Conservation (phyloP, 257 asterid genomes). For the Dorcoceras hygrometricum region DNA sequence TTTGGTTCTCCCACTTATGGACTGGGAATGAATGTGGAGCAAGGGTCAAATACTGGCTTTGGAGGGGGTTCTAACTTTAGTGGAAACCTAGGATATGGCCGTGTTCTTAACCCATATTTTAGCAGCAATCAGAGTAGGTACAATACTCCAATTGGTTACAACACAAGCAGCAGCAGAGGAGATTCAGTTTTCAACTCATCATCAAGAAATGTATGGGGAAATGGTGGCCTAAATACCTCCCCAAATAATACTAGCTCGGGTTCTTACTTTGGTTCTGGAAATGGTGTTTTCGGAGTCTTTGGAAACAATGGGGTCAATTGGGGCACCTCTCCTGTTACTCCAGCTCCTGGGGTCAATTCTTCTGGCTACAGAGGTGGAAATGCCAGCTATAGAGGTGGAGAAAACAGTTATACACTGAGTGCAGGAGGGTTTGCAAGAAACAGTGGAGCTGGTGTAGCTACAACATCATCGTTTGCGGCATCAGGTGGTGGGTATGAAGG, state of each 20-base stretch:
- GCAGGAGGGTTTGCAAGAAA: slow-evolving; percentile 46
- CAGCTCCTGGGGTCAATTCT: slow-evolving; percentile 36
- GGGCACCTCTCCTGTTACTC: slow-evolving; percentile 41
- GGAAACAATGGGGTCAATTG: slow-evolving; percentile 45
- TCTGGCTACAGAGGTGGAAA: slow-evolving; percentile 34
- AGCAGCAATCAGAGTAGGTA: slow-evolving; percentile 18
- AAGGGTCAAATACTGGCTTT: slow-evolving; percentile 39
- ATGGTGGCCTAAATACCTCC: slow-evolving; percentile 34
- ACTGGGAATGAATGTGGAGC: slow-evolving; percentile 34
- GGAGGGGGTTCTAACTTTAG: slow-evolving; percentile 42
- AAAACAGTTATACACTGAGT: slow-evolving; percentile 40
- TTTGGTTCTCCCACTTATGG: slow-evolving; percentile 26
- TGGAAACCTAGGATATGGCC: slow-evolving; percentile 37
- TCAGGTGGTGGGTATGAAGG: slow-evolving; percentile 44
- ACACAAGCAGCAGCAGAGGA: slow-evolving; percentile 18
- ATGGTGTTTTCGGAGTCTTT: slow-evolving; percentile 42
- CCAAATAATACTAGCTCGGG: slow-evolving; percentile 35
- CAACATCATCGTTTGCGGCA: slow-evolving; percentile 40
- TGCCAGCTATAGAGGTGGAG: slow-evolving; percentile 46
- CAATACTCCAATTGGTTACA: slow-evolving; percentile 17
- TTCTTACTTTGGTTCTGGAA: slow-evolving; percentile 49
- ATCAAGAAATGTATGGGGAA: slow-evolving; percentile 25
- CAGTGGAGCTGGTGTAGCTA: slow-evolving; percentile 28
- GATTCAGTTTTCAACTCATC: slow-evolving; percentile 21
- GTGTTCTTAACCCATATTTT: slow-evolving; percentile 22